phyloP scores from a whole-genome alignment of 2,329 filamentous ascomycete species.

The Trichoderma hamatum region DNA sequence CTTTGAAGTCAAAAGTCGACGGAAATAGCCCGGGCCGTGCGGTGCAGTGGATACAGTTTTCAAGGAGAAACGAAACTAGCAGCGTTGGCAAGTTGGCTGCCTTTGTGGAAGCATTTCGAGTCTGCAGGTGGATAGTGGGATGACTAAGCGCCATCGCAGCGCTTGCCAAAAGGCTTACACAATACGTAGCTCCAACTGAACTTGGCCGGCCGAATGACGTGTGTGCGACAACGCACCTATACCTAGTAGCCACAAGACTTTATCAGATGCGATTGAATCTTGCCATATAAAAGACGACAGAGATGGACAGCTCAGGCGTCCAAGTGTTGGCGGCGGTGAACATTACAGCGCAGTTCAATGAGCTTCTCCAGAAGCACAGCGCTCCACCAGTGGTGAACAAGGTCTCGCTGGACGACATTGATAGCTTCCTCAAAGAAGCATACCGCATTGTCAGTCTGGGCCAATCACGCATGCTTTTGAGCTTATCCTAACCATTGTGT shows the following conservation, averaged over 20 bases:
- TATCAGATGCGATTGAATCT: neutral
- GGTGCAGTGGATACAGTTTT: neutral
- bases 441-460: constrained; percentile 55
- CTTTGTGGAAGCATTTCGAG: neutral
- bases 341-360: constrained; percentile 70
- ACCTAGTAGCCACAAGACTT: neutral
- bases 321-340: constrained; percentile 51
- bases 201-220: neutral
- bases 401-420: constrained; percentile 60
- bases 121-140: neutral
- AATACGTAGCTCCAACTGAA: constrained; percentile 26
- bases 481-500: constrained; percentile 15
- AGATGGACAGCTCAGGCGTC: constrained; percentile 8
- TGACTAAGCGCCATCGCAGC: constrained; percentile 9
- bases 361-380: constrained; percentile 64
- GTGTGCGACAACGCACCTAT: neutral
- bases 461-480: neutral
- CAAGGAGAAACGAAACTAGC: neutral
- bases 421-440: constrained; percentile 91
- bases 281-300: neutral
- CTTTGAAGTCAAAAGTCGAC: neutral
- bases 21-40: constrained; percentile 10
- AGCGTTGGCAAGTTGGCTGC: neutral
- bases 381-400: constrained; percentile 50
- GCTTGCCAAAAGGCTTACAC: constrained; percentile 5